These are phyloP conservation scores for Penicillium rolfsii DNA, from an alignment of 2,329 filamentous ascomycete genomes.

Conservation along the genomic window DNA sequence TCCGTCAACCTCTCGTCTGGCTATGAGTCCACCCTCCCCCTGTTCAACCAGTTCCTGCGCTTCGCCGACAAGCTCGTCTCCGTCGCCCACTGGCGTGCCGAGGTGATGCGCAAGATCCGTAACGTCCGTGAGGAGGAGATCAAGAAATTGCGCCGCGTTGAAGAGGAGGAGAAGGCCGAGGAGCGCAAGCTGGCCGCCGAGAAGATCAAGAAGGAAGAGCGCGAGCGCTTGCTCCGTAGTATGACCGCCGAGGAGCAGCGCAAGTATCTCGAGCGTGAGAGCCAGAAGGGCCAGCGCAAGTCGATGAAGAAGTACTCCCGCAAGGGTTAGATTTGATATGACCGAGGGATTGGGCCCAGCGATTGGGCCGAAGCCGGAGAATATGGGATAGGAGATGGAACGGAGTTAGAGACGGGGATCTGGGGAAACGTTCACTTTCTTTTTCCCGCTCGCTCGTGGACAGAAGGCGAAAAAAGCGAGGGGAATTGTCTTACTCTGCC, in stretches of 20 bases:
- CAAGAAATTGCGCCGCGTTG: conserved; percentile 74
- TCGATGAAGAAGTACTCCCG: conserved; percentile 65
- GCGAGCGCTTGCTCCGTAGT: conserved; percentile 76
- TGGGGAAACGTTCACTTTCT: conserved; percentile 22
- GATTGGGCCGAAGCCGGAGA: not conserved
- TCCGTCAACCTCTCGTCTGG: conserved; percentile 66
- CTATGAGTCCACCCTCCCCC: conserved; percentile 68
- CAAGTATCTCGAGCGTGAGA: conserved; percentile 81
- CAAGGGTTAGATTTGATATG: conserved; percentile 44
- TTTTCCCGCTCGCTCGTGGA: conserved; percentile 17
- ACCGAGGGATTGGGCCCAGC: not conserved
- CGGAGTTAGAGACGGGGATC: conserved; percentile 6
- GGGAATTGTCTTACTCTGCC: conserved; percentile 27
- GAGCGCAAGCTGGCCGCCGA: conserved; percentile 57
- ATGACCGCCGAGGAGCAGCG: conserved; percentile 82
- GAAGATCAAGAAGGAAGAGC: conserved; percentile 82
- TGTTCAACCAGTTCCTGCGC: conserved; percentile 81
- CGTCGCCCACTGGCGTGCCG: conserved; percentile 80
- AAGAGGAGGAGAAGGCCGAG: conserved; percentile 71
- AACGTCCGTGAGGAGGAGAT: conserved; percentile 78
- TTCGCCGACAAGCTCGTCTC: conserved; percentile 80
- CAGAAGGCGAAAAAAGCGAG: conserved; percentile 1
- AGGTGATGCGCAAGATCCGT: conserved; percentile 84
- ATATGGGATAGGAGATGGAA: not conserved
- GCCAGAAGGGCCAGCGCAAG: conserved; percentile 70